Base-by-base conservation (phyloP, 768 basidiomycete genomes). In the Erythrobasidium yunnanense region DNA sequence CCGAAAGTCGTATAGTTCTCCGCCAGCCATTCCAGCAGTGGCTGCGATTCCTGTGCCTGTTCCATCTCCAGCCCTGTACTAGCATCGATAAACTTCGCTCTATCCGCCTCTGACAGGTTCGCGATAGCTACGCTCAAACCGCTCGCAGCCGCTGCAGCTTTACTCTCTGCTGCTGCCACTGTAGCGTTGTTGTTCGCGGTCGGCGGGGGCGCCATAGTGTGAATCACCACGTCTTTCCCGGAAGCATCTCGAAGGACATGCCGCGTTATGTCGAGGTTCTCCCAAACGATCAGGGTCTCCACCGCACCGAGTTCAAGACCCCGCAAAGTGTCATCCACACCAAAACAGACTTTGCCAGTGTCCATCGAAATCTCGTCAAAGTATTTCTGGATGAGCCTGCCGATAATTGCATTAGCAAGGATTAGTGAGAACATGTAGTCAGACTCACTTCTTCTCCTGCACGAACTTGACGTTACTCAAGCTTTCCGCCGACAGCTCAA, bases 281-380 rank as follows among this genome's bases (percentile, higher is more conserved):
- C 95, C 91, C 92, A 99, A 23, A 99, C 93, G 73, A 99, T 87
- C 70, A 99, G 80, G 1, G 92, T 97, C 79, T 99, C 95, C 47
- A 92, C 88, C 17, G 95, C 85, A 69, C 95, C 95, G 55, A 99
- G 83, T 73, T 99, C 95, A 53, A 99, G 83, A 17, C 87, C 90
- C 76, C 93, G 95, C 70, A 99, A 82, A 0, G 93, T 97, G 75
- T 99, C 95, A 17, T 89, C 89, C 68, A 99, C 84, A 78, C 95
- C 95, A 76, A 93, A 97, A 79, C 92, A 95, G 79, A 93, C 96
- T 77, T 86, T 88, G 73, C 84, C 88, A 34, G 89, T 90, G 74
- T 99, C 95, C 75, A 89, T 88, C 72, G 91, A 93, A 78, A 99
- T 99, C 78, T 99, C 95, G 74, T 97, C 93, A 75, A 99, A 99